Percentiles rank a stretch among this genome's conserved stretches.
These are phyloP conservation scores for Pseudohyphozyma bogoriensis DNA, from an alignment of 768 basidiomycete genomes.

Conservation along the genomic window DNA sequence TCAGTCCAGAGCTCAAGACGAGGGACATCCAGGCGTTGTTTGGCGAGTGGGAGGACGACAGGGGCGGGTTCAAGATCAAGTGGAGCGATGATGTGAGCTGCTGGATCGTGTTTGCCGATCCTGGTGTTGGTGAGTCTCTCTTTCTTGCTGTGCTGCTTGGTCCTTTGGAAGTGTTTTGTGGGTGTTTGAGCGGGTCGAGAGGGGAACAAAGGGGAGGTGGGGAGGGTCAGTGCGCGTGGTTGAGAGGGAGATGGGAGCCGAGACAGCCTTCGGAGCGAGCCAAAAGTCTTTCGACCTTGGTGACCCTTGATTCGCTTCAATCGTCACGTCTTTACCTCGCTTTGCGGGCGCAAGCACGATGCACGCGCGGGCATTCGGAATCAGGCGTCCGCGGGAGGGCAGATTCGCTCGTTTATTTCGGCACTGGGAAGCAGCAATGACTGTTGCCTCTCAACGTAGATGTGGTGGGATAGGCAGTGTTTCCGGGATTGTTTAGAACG, in stretches of 20 bases:
- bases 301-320: too few species aligned
- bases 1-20: conserved; percentile 91
- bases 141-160: not conserved
- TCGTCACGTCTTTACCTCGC: not conserved
- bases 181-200: too few species aligned
- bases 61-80: conserved; percentile 96
- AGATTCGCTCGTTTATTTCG: too few species aligned
- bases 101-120: conserved; percentile 85
- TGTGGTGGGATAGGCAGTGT: too few species aligned
- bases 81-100: conserved; percentile 97
- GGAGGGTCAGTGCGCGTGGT: not conserved
- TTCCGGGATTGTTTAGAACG: too few species aligned
- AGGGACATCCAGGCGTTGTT: conserved; percentile 89
- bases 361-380: too few species aligned
- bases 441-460: too few species aligned
- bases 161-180: not conserved
- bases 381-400: too few species aligned
- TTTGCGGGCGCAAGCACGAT: too few species aligned
- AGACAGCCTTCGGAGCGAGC: not conserved
- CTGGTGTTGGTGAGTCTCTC: conserved; percentile 63
- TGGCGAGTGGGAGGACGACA: conserved; percentile 70
- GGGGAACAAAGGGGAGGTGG: too few species aligned
- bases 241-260: not conserved
- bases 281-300: not conserved
- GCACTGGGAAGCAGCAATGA: too few species aligned